Evolutionary conservation across 73 alveolate genomes (phyloP).

Genomic region (Durusdinium trenchii): DNA sequence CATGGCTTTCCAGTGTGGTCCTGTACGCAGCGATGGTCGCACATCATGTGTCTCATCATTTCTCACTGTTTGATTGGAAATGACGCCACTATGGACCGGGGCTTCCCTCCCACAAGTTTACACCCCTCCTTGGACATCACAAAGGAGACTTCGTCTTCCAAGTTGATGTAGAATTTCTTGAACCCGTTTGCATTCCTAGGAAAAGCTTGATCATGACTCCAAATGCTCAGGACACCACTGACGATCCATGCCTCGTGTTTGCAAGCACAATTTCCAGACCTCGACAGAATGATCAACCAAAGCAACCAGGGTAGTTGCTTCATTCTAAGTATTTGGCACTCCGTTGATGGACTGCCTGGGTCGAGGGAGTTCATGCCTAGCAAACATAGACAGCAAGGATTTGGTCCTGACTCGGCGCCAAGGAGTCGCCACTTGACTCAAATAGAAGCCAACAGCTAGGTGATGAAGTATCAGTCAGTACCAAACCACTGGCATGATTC

Average conservation of each 20-base stretch:
- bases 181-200: constrained; percentile 11
- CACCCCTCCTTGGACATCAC: constrained; percentile 79
- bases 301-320: background rate
- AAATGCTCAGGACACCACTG: background rate
- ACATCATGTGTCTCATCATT: background rate
- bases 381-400: background rate
- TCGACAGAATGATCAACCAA: background rate
- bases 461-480: too few relatives aligned
- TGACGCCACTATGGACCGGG: background rate
- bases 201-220: background rate
- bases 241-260: constrained; percentile 6
- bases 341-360: constrained; percentile 73
- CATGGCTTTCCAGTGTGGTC: constrained; percentile 79
- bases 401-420: background rate
- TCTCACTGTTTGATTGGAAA: background rate
- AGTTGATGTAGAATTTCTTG: constrained; percentile 83
- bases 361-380: constrained; percentile 68
- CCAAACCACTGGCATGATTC: too few relatives aligned
- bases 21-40: background rate
- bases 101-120: background rate
- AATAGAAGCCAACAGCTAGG: too few relatives aligned
- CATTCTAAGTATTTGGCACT: constrained; percentile 4
- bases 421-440: too few relatives aligned
- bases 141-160: constrained; percentile 78
- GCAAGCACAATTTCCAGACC: constrained; percentile 42